Percentiles rank a stretch among this genome's conserved stretches.
phyloP scores from a whole-genome alignment of 2,329 filamentous ascomycete species.

The Colletotrichum liaoningense region DNA sequence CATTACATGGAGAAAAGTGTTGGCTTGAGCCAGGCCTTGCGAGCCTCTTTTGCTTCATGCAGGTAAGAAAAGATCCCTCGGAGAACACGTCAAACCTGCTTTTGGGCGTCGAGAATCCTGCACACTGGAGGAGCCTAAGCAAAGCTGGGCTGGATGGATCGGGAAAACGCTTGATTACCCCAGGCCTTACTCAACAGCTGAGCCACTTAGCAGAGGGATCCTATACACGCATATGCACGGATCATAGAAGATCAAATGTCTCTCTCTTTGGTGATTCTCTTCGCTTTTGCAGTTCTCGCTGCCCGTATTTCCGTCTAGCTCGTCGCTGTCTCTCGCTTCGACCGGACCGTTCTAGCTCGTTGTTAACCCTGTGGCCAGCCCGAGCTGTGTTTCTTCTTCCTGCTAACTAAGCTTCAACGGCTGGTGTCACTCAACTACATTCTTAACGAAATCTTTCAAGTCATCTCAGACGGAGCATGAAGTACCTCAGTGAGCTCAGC shows the following conservation, averaged over 20 bases:
- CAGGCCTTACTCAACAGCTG: neutral
- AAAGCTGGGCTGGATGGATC: neutral
- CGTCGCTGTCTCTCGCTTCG: slow-evolving; percentile 17
- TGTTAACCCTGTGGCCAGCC: slow-evolving; percentile 1
- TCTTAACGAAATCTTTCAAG: too few species aligned
- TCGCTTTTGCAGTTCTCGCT: neutral
- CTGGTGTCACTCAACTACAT: neutral
- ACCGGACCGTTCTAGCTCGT: neutral
- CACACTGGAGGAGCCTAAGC: neutral
- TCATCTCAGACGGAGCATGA: neutral
- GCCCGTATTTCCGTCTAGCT: slow-evolving; percentile 7
- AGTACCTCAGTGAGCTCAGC: neutral
- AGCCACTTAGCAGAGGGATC: neutral
- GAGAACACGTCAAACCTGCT: slow-evolving; percentile 20
- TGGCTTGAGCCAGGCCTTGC: neutral
- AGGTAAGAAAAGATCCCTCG: neutral
- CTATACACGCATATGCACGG: slow-evolving; percentile 10
- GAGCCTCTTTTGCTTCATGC: neutral
- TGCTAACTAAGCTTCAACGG: neutral
- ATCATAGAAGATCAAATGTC: neutral
- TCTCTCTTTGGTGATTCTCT: neutral
- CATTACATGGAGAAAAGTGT: neutral
- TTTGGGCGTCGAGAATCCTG: neutral
- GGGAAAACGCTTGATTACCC: neutral
- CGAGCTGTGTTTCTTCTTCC: slow-evolving; percentile 1